Evolutionary conservation across 345 rosid genomes (phyloP).

Genomic region (Conringia planisiliqua): DNA sequence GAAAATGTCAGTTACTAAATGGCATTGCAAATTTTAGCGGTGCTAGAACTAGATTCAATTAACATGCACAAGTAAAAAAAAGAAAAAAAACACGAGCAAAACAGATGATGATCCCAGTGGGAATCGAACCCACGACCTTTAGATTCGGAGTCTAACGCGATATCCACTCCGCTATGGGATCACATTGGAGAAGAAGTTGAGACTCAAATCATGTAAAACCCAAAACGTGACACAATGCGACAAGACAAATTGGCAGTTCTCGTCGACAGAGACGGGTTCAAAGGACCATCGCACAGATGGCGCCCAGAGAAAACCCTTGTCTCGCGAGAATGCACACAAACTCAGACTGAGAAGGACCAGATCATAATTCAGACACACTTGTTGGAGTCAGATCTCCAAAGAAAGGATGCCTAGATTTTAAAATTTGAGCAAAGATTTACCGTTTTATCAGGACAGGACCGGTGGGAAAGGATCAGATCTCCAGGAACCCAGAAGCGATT

Average conservation of each 20-base stretch:
- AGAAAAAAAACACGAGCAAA: background rate
- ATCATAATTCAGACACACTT: background rate
- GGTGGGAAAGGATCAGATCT: constrained; percentile 18
- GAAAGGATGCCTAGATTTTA: background rate
- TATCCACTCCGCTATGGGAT: constrained; percentile 99
- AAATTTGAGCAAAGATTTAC: background rate
- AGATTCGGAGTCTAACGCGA: constrained; percentile 99
- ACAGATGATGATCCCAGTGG: constrained; percentile 93
- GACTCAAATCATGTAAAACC: constrained; percentile 2
- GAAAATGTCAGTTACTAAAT: background rate
- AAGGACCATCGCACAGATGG: constrained; percentile 21
- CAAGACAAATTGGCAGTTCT: constrained; percentile 21
- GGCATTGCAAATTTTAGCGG: background rate
- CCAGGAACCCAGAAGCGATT: constrained; percentile 10
- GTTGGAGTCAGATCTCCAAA: background rate
- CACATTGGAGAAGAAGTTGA: constrained; percentile 20
- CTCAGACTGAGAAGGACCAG: background rate
- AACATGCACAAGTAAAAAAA: too few species aligned
- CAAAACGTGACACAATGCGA: constrained; percentile 28
- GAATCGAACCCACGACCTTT: constrained; percentile 99
- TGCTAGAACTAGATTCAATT: background rate
- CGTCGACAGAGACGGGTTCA: constrained; percentile 19
- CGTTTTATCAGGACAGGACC: constrained; percentile 8
- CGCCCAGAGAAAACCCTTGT: background rate
- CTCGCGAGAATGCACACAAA: background rate